Evolutionary conservation across 306 rosid species (phyloP).

Genomic region (Acacia acuminata): DNA sequence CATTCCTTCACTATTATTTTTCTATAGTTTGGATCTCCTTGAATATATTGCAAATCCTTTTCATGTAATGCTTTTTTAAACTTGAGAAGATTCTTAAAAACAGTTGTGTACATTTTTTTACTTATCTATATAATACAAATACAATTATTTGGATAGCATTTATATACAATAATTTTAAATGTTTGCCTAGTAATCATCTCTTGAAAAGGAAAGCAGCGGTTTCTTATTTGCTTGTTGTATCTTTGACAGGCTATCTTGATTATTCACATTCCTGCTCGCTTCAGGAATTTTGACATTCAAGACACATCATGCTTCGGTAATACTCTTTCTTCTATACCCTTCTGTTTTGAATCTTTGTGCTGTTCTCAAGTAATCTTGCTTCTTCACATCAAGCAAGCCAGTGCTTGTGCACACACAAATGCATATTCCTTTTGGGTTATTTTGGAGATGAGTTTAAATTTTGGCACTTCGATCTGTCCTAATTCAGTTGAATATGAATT

Average conservation of each 20-base stretch:
- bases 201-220: slow-evolving; percentile 17
- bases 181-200: neutral
- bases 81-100: neutral
- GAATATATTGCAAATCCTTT: slow-evolving; percentile 17
- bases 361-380: neutral
- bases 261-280: slow-evolving; percentile 76
- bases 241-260: slow-evolving; percentile 82
- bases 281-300: slow-evolving; percentile 66
- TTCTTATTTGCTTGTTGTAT: slow-evolving; percentile 38
- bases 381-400: neutral
- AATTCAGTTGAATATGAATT: slow-evolving; percentile 30
- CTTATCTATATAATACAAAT: too few relatives aligned
- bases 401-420: neutral
- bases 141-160: neutral
- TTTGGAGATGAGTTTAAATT: neutral
- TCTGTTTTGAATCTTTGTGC: slow-evolving; percentile 1
- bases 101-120: neutral
- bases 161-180: neutral
- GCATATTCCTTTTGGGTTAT: neutral
- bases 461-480: slow-evolving; percentile 26
- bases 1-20: slow-evolving; percentile 12
- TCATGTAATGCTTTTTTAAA: neutral
- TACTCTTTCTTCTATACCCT: slow-evolving; percentile 10
- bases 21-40: neutral
- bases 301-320: slow-evolving; percentile 82